Evolutionary conservation across 176 grass and related monocot genomes (phyloP), one percentile per base, ranked within the genome.

Genomic region (Zea luxurians): DNA sequence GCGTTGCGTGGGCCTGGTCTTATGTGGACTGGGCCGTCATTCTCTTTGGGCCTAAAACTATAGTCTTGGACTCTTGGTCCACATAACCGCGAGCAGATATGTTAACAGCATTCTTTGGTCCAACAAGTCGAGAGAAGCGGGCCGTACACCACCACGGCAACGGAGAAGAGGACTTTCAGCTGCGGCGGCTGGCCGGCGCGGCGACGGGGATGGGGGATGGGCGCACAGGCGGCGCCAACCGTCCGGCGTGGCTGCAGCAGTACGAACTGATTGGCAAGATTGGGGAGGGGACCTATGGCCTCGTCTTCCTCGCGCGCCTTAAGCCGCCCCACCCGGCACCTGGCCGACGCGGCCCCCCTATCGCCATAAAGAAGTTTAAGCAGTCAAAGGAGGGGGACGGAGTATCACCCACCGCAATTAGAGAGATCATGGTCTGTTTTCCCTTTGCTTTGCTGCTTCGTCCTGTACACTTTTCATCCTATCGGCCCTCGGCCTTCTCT

Each of bases 351-450:
- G 90, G 89, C 40, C 70, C 83, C 82, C 93, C 89, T 67, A 98
- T 98, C 85, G 96, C 96, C 60, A 92, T 98, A 79, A 94, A 98
- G 78, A 98, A 98, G 85, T 98, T 98, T 70, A 98, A 98, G 89
- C 95, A 98, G 72, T 98, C 95, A 82, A 89, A 89, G 82, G 87
- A 89, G 18, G 87, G 87, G 18, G 87, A 89, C 11, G 87, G 87
- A 8, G 82, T 89, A 45, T 98, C 96, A 7, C 95, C 96, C 72
- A 98, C 96, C 34, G 96, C 96, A 27, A 98, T 98, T 64, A 86
- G 96, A 8, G 96, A 98, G 78, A 98, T 98, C 81, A 98, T 98
- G 96, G 96, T 98, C 27, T 21, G 68, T 34, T 47, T 42, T 43
- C 43, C 41, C 18, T 38, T 49, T 61, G 20, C 37, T 76, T 80